Percentiles rank a stretch among this genome's conserved stretches.
phyloP scores from a whole-genome alignment of 2,329 filamentous ascomycete genomes.

The Seiridium unicorne region DNA sequence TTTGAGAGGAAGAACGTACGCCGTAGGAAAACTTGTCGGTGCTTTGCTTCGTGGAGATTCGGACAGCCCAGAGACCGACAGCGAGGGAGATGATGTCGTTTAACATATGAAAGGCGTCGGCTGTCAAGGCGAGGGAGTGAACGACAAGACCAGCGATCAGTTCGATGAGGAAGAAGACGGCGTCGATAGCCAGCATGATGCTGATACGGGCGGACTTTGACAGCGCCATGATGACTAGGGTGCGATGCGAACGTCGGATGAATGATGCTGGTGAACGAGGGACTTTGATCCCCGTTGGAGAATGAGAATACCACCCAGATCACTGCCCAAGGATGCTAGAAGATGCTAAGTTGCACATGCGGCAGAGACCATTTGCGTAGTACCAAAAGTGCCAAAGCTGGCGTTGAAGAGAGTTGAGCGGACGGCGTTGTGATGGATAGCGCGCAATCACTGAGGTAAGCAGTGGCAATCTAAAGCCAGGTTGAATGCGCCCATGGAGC shows the following conservation, averaged over 20 bases:
- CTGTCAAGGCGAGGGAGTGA: constrained; percentile 88
- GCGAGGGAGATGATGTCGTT: constrained; percentile 96
- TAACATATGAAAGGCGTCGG: constrained; percentile 98
- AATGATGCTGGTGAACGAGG: too few species aligned
- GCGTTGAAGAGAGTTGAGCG: too few species aligned
- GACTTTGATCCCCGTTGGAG: not conserved
- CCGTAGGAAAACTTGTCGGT: constrained; percentile 96
- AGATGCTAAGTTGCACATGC: too few species aligned
- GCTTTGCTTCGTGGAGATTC: constrained; percentile 77
- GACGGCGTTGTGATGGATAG: too few species aligned
- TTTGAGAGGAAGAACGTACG: constrained; percentile 47
- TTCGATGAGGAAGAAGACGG: constrained; percentile 87
- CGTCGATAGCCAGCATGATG: constrained; percentile 89
- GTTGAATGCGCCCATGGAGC: too few species aligned
- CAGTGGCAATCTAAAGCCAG: too few species aligned
- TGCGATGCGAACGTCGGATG: not conserved
- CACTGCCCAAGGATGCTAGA: too few species aligned
- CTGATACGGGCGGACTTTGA: constrained; percentile 91
- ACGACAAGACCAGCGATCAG: constrained; percentile 82
- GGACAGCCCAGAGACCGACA: constrained; percentile 94
- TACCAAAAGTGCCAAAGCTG: too few species aligned
- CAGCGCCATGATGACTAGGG: constrained; percentile 64
- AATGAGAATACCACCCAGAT: not conserved
- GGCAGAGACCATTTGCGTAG: too few species aligned
- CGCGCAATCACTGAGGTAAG: too few species aligned